These are phyloP conservation scores for Neonothopanus nambi DNA, from an alignment of 1,284 basidiomycete genomes.

Conservation along the genomic window DNA sequence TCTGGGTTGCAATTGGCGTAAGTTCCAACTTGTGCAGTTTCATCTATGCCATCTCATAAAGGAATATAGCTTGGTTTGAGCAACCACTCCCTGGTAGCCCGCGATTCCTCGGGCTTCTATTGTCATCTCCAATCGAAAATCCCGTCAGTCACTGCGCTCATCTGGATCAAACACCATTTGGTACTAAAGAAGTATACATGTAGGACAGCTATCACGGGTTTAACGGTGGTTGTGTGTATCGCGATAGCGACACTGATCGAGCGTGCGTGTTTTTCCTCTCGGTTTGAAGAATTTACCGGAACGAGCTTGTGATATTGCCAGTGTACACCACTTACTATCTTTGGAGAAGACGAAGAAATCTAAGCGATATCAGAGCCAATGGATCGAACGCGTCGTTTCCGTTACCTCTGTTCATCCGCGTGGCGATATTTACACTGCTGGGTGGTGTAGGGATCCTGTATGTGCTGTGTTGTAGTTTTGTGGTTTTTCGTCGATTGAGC, in stretches of 20 bases:
- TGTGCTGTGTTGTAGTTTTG: neutral
- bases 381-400: neutral
- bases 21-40: neutral
- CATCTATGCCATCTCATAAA: neutral
- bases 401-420: constrained; percentile 3
- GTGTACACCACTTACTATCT: constrained; percentile 3
- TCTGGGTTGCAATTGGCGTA: constrained; percentile 12
- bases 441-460: constrained; percentile 6
- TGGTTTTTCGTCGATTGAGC: neutral
- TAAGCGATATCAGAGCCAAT: neutral
- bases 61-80: constrained; percentile 6
- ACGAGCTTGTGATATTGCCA: neutral
- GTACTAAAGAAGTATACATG: too few relatives aligned
- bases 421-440: neutral
- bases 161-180: neutral
- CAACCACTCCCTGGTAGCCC: neutral
- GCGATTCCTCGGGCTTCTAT: constrained; percentile 3
- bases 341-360: constrained; percentile 2
- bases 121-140: constrained; percentile 8
- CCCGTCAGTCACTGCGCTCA: neutral
- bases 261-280: neutral
- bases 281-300: neutral
- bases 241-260: constrained; percentile 1
- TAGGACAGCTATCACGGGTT: constrained; percentile 6
- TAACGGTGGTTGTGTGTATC: neutral